These are phyloP conservation scores for Calonectria fujianensis DNA, from an alignment of 2,329 filamentous ascomycete species.

Conservation along the genomic window DNA sequence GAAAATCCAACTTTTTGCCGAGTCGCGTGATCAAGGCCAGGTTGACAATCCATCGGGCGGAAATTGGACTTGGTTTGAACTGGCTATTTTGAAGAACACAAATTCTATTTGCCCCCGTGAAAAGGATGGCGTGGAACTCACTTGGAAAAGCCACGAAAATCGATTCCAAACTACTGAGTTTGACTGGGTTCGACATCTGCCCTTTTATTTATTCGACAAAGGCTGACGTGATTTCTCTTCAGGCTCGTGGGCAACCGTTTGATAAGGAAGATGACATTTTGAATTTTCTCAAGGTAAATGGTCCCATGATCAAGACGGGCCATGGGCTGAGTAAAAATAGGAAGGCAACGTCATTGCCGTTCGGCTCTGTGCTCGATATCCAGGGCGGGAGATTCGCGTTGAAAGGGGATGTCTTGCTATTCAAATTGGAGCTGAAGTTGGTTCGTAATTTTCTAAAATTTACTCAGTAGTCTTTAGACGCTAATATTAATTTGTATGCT, in stretches of 20 bases:
- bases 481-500: no score
- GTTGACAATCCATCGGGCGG: background rate
- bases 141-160: background rate
- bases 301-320: background rate
- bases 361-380: conserved; percentile 1
- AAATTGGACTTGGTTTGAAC: conserved; percentile 3
- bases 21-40: background rate
- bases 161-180: background rate
- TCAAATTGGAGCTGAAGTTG: background rate
- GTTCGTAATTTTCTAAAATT: no score
- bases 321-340: background rate
- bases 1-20: background rate
- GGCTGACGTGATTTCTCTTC: background rate
- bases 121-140: background rate
- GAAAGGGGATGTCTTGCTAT: background rate
- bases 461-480: no score
- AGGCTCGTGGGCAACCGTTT: background rate
- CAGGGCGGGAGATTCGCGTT: background rate
- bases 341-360: conserved; percentile 2
- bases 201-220: background rate
- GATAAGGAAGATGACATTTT: background rate
- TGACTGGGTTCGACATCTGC: background rate
- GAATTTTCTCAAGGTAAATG: background rate
- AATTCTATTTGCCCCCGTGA: background rate
- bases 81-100: background rate